A percentile compares a stretch with the other conserved stretches of the same genome.
Conservation (phyloP, 306 rosid genomes). For the Astragalus membranaceus region DNA sequence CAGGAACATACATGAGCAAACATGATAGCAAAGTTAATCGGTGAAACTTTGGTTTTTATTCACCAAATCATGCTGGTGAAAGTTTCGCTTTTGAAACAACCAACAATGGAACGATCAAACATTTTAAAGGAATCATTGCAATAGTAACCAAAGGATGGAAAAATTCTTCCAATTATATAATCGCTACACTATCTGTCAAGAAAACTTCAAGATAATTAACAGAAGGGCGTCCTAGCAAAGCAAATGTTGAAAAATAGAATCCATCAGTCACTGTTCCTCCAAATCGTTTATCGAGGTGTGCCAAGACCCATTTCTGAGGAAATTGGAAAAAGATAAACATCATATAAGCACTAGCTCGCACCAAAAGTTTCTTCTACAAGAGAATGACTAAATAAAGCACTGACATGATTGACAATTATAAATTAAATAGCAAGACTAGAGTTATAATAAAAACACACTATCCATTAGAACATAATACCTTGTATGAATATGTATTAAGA, state of each 20-base stretch:
- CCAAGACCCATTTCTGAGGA: constrained; percentile 71
- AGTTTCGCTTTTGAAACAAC: constrained; percentile 7
- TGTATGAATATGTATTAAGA: not conserved
- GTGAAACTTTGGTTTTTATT: not conserved
- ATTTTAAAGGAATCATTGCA: constrained; percentile 18
- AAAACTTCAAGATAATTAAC: constrained; percentile 17
- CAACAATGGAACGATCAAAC: not conserved
- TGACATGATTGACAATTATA: not conserved
- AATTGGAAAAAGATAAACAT: not conserved
- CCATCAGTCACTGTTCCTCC: constrained; percentile 27
- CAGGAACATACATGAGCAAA: not conserved
- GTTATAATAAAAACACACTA: not conserved
- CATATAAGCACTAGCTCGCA: not conserved
- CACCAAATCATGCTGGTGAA: not conserved
- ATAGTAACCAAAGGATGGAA: constrained; percentile 24
- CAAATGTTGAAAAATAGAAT: constrained; percentile 15
- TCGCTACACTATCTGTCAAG: constrained; percentile 13
- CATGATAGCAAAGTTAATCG: not conserved
- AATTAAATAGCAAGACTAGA: not conserved
- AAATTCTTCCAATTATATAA: constrained; percentile 28
- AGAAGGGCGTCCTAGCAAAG: constrained; percentile 17
- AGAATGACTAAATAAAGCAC: not conserved
- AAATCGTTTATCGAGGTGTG: constrained; percentile 57
- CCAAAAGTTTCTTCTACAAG: not conserved
- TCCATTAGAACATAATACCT: not conserved